Base-by-base conservation (phyloP, 2,329 filamentous ascomycete species). In the Dothistroma pini region DNA sequence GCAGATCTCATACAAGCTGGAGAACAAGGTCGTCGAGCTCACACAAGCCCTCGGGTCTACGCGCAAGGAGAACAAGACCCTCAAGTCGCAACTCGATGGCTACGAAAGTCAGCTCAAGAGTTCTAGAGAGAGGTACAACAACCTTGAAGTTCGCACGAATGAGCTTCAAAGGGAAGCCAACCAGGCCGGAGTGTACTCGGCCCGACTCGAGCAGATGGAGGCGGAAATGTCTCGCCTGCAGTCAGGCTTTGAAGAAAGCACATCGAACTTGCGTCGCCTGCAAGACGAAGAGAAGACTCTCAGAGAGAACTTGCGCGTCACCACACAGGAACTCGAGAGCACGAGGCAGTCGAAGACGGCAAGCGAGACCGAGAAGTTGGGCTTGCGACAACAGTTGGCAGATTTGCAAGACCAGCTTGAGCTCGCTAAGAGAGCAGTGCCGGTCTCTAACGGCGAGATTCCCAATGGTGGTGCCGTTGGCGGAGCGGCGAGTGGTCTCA, bases 1-100 rank as follows among this genome's bases (percentile, higher is more conserved):
- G 83, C 93, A 97, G 78, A 99, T 99, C 69, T 97, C 95, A 2
- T 99, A 99, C 83, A 97, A 96, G 82, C 82, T 99, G 70, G 95
- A 99, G 77, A 97, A 99, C 84, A 99, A 99, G 86, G 95, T 99
- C 65, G 91, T 99, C 65, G 95, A 99, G 80, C 84, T 99, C 72
- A 99, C 95, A 1, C 95, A 99, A 76, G 91, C 89, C 54, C 79
- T 99, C 70, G 93, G 95, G 67, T 88, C 91, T 10, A 89, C 96
- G 84, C 96, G 96, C 81, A 86, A 88, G 65, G 91, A 96, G 79
- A 99, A 99, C 84, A 97, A 96, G 82, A 85, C 85, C 61, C 83
- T 99, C 63, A 83, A 89, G 69, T 88, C 85, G 38, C 93, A 97
- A 76, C 89, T 99, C 54, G 91, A 97, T 77, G 97, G 90, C 76